A percentile compares a stretch with the other conserved stretches of the same genome.
These are phyloP conservation scores for Saturnispora serradocipensis DNA, from an alignment of 805 yeast species.

Conservation along the genomic window DNA sequence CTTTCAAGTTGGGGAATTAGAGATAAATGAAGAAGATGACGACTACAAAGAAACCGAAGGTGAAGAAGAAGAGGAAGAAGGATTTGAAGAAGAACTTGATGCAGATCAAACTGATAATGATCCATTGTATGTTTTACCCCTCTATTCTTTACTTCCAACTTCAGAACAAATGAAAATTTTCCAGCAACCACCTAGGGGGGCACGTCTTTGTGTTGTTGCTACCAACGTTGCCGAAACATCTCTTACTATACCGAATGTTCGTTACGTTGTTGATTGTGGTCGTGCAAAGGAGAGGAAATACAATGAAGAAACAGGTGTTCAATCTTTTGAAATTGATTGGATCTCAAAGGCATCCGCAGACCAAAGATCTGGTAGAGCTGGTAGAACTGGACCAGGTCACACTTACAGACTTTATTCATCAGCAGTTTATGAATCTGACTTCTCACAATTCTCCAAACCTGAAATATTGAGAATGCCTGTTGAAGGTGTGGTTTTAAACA, in stretches of 20 bases:
- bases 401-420: slow-evolving; percentile 89
- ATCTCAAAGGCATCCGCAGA: slow-evolving; percentile 90
- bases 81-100: slow-evolving; percentile 63
- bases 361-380: slow-evolving; percentile 79
- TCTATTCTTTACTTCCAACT: slow-evolving; percentile 90
- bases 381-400: slow-evolving; percentile 97
- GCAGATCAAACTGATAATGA: slow-evolving; percentile 63
- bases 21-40: slow-evolving; percentile 32
- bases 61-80: slow-evolving; percentile 49
- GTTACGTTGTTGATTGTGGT: slow-evolving; percentile 94
- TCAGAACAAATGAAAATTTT: slow-evolving; percentile 91
- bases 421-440: slow-evolving; percentile 84
- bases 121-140: slow-evolving; percentile 84
- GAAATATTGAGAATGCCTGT: slow-evolving; percentile 94
- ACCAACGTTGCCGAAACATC: slow-evolving; percentile 98
- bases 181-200: slow-evolving; percentile 72
- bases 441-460: slow-evolving; percentile 73
- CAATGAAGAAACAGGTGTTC: slow-evolving; percentile 81
- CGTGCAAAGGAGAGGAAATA: slow-evolving; percentile 81
- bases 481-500: slow-evolving; percentile 87
- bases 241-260: slow-evolving; percentile 87
- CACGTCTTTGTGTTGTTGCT: slow-evolving; percentile 86
- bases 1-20: slow-evolving; percentile 35
- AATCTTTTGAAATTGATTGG: slow-evolving; percentile 88
- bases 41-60: slow-evolving; percentile 35